Percentiles rank a stretch among this genome's conserved stretches.
Evolutionary conservation across 2,329 filamentous ascomycete genomes (phyloP).

Genomic region (Aureobasidium namibiae): DNA sequence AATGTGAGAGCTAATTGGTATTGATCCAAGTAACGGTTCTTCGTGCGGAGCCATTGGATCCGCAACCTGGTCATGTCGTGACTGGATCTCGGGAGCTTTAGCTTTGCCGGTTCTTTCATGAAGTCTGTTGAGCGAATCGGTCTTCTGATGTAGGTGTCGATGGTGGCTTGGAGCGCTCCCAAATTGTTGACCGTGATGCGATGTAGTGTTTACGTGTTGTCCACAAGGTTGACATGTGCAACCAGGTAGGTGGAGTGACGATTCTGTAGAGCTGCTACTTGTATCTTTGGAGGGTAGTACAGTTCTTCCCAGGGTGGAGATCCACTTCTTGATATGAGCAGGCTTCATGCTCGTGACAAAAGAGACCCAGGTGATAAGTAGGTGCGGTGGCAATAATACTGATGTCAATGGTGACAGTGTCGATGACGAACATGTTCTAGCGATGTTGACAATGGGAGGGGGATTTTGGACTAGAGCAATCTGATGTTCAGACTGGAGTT

Average conservation of each 20-base stretch:
- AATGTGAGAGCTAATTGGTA: not conserved
- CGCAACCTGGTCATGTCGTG: not conserved
- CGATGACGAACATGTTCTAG: too few relatives aligned
- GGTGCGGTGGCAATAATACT: not conserved
- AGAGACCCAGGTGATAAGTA: not conserved
- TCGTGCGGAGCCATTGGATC: not conserved
- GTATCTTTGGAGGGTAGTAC: not conserved
- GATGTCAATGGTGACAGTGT: not conserved
- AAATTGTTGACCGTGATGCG: not conserved
- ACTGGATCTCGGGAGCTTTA: too few relatives aligned
- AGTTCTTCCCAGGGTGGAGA: not conserved
- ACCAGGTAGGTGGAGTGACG: not conserved
- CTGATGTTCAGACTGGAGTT: not conserved
- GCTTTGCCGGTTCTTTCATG: not conserved
- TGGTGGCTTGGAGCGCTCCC: too few relatives aligned
- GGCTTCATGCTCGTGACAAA: not conserved
- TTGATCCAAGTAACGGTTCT: not conserved
- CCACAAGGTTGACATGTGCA: not conserved
- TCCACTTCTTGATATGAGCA: not conserved
- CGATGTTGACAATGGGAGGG: not conserved
- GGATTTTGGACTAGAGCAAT: too few relatives aligned
- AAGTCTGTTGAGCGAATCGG: too few relatives aligned
- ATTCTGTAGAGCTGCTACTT: not conserved
- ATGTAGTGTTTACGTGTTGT: too few relatives aligned
- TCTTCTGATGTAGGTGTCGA: not conserved